Base-by-base conservation (phyloP, 1,284 basidiomycete genomes). In the Xerocomus nothofagi region DNA sequence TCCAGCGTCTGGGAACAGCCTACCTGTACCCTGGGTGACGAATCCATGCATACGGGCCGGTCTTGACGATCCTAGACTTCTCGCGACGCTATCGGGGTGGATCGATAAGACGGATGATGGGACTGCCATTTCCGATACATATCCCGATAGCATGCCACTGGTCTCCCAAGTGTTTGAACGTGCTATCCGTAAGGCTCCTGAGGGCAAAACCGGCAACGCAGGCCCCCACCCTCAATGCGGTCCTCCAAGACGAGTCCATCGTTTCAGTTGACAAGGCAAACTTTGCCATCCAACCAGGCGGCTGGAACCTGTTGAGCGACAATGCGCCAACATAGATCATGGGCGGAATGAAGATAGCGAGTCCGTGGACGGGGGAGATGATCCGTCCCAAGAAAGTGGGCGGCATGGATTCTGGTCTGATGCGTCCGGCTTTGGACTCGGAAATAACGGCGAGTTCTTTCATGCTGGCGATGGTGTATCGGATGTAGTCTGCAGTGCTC, bases 21-120 rank as follows among this genome's bases (percentile, higher is more conserved):
- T 30, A 57, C 65, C 47, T 57, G 41, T 66, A 69, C 1, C 47
- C 20, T 2, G 70, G 69, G 37, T 71, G 68, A 32, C 63, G 65
- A 39, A 71, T 58, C 46, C 60, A 59, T 15, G 60, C 59, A 39
- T 68, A 70, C 2, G 67, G 67, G 1, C 70, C 68, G 0, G 58
- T 63, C 31, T 57, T 56, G 36, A 71, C 60, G 18, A 71, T 21
- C 34, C 59, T 62, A 5, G 65, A 20, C 29, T 63, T 65, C 44
- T 71, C 61, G 23, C 66, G 68, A 46, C 65, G 61, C 67, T 71
- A 20, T 36, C 10, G 7, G 2, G 11, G 10, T 23, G 20, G 14
- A 34, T 45, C 29, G n/a, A n/a, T n/a, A 46, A 42, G 15, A 32
- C 4, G 12, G 11, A 15, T 1, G 6, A 36, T n/a, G 4, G 9